phyloP scores from a whole-genome alignment of 1,284 basidiomycete species.

The Pascua sp. region DNA sequence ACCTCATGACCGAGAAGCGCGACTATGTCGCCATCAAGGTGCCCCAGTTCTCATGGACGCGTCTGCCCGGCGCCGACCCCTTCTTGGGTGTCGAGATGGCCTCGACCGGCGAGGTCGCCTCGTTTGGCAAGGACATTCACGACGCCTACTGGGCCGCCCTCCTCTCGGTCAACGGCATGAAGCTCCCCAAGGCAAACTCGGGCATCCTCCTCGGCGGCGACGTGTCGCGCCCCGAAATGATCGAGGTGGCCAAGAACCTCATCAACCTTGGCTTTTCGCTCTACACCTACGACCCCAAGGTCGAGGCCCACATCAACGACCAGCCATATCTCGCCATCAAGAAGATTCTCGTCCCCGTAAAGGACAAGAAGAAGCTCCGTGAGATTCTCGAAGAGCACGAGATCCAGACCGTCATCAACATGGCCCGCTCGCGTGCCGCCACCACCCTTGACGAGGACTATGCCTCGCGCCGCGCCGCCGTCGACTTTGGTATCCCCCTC shows the following conservation, averaged over 20 bases:
- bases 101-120: slow-evolving; percentile 96
- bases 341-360: slow-evolving; percentile 92
- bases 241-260: slow-evolving; percentile 74
- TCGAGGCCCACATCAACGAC: slow-evolving; percentile 80
- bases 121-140: slow-evolving; percentile 88
- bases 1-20: slow-evolving; percentile 83
- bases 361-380: slow-evolving; percentile 92
- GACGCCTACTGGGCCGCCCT: slow-evolving; percentile 99
- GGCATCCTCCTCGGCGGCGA: slow-evolving; percentile 62
- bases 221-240: slow-evolving; percentile 80
- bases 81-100: slow-evolving; percentile 99
- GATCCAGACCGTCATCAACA: slow-evolving; percentile 92
- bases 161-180: slow-evolving; percentile 64
- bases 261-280: slow-evolving; percentile 99
- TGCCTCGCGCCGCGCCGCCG: slow-evolving; percentile 85
- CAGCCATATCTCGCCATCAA: slow-evolving; percentile 71
- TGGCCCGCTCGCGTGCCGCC: slow-evolving; percentile 75
- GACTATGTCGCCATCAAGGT: slow-evolving; percentile 98
- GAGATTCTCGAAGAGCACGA: slow-evolving; percentile 80
- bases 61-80: slow-evolving; percentile 80
- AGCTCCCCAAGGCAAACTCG: slow-evolving; percentile 63
- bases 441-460: slow-evolving; percentile 91
- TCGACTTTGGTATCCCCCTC: slow-evolving; percentile 78
- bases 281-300: slow-evolving; percentile 65
- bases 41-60: slow-evolving; percentile 97